A percentile compares a stretch with the other conserved stretches of the same genome.
phyloP scores from a whole-genome alignment of 129 eudicot genomes.

The Flaveria brownii region DNA sequence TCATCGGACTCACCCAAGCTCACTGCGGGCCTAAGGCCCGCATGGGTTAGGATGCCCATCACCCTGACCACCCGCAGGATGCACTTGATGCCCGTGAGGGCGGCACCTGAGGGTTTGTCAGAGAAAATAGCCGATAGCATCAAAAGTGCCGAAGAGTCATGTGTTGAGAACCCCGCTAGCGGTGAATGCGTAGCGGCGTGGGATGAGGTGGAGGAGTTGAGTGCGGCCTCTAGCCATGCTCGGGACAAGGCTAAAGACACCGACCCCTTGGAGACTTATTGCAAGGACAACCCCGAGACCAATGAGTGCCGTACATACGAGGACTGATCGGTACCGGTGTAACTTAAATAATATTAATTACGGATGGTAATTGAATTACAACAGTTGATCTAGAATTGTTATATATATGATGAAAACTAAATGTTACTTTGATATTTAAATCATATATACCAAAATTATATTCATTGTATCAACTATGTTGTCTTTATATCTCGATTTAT shows the following conservation, averaged over 20 bases:
- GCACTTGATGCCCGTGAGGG: conserved; percentile 41
- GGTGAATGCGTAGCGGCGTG: conserved; percentile 93
- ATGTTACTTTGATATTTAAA: conserved; percentile 25
- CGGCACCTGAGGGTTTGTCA: conserved; percentile 66
- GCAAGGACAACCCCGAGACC: conserved; percentile 88
- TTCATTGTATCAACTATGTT: neutral
- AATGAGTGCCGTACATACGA: conserved; percentile 97
- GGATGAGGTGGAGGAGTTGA: conserved; percentile 98
- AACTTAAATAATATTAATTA: conserved; percentile 4
- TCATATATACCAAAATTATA: conserved; percentile 24
- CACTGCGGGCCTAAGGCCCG: conserved; percentile 4
- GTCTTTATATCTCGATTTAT: too few relatives aligned
- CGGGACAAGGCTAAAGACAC: conserved; percentile 63
- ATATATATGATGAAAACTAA: conserved; percentile 18
- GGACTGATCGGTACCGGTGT: conserved; percentile 37
- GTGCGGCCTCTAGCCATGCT: conserved; percentile 90
- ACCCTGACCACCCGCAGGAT: conserved; percentile 36
- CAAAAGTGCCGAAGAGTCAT: conserved; percentile 65
- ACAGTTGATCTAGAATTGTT: conserved; percentile 17
- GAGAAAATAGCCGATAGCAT: conserved; percentile 78
- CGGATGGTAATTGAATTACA: neutral
- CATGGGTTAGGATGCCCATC: conserved; percentile 40
- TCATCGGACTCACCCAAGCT: conserved; percentile 39
- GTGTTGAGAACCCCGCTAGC: conserved; percentile 67
- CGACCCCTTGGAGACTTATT: conserved; percentile 73